phyloP scores from a whole-genome alignment of 805 yeast species.

The Saccharomycopsis guyanensis region DNA sequence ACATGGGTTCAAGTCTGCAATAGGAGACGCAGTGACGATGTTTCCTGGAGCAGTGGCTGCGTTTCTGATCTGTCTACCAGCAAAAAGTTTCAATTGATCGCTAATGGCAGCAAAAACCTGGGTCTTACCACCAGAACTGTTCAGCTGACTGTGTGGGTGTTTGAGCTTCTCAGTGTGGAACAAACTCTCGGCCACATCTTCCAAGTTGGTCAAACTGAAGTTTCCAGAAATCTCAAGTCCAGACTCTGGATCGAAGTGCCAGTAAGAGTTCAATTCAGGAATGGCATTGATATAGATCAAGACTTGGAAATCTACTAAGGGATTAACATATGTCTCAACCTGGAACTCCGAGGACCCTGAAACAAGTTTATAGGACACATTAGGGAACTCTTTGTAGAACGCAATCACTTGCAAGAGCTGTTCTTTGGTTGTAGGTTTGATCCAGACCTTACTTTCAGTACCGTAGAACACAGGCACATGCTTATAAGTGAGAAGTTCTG shows the following conservation, averaged over 20 bases:
- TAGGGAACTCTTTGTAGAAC: constrained; percentile 27
- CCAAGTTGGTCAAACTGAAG: constrained; percentile 33
- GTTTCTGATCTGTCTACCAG: constrained; percentile 42
- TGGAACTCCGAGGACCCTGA: constrained; percentile 44
- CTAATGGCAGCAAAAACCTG: constrained; percentile 33
- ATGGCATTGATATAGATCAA: constrained; percentile 37
- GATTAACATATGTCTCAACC: constrained; percentile 38
- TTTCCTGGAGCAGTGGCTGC: constrained; percentile 45
- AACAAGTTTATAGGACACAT: constrained; percentile 30
- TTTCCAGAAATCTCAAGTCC: constrained; percentile 40
- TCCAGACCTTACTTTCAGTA: constrained; percentile 35
- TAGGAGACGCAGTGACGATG: constrained; percentile 43
- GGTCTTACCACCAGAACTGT: constrained; percentile 23
- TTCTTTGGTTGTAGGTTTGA: constrained; percentile 34
- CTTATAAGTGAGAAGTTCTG: constrained; percentile 26
- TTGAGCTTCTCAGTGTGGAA: constrained; percentile 16
- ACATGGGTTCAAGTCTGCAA: constrained; percentile 41
- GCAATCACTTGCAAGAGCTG: constrained; percentile 31
- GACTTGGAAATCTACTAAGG: constrained; percentile 33
- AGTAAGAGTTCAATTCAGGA: constrained; percentile 31
- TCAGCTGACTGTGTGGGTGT: constrained; percentile 18
- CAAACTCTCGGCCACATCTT: constrained; percentile 30
- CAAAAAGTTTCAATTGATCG: constrained; percentile 38
- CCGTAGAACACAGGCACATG: constrained; percentile 31
- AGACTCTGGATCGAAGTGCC: constrained; percentile 31